Conservation (phyloP, 73 alveolate genomes). For the Urostyla sp. region DNA sequence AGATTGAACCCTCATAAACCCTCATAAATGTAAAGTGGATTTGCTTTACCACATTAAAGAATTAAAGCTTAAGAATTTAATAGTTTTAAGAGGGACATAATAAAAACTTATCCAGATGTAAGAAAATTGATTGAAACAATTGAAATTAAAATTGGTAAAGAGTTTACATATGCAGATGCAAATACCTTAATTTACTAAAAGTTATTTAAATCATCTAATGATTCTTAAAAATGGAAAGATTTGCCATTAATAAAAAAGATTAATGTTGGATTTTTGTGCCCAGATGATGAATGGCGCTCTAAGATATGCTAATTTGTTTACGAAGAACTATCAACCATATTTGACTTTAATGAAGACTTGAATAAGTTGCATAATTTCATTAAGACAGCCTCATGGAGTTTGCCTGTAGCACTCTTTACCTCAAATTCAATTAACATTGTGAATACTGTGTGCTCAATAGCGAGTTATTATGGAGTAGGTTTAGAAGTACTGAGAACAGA, state of each 20-base stretch:
- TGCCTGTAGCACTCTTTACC: slow-evolving; percentile 69
- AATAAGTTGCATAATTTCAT: slow-evolving; percentile 63
- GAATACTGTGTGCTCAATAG: slow-evolving; percentile 71
- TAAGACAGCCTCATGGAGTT: slow-evolving; percentile 65
- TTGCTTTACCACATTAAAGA: slow-evolving; percentile 32
- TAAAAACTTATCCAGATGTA: slow-evolving; percentile 49
- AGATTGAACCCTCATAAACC: slow-evolving; percentile 54
- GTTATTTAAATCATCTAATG: background rate
- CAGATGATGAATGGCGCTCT: slow-evolving; percentile 66
- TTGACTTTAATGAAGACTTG: slow-evolving; percentile 66
- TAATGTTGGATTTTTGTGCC: slow-evolving; percentile 61
- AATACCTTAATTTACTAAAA: slow-evolving; percentile 35
- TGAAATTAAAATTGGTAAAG: slow-evolving; percentile 65
- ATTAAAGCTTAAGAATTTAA: slow-evolving; percentile 17
- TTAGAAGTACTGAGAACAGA: slow-evolving; percentile 73
- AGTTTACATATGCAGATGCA: slow-evolving; percentile 54
- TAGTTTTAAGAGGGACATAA: slow-evolving; percentile 39
- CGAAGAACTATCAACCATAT: slow-evolving; percentile 57
- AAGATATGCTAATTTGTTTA: slow-evolving; percentile 62
- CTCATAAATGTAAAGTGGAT: slow-evolving; percentile 21
- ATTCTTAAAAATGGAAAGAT: slow-evolving; percentile 8
- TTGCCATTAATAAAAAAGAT: slow-evolving; percentile 48
- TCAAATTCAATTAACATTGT: slow-evolving; percentile 60
- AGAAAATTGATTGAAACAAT: slow-evolving; percentile 36
- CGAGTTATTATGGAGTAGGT: slow-evolving; percentile 72